phyloP scores from a whole-genome alignment of 1,284 basidiomycete species.

The Cutaneotrichosporon sp. region DNA sequence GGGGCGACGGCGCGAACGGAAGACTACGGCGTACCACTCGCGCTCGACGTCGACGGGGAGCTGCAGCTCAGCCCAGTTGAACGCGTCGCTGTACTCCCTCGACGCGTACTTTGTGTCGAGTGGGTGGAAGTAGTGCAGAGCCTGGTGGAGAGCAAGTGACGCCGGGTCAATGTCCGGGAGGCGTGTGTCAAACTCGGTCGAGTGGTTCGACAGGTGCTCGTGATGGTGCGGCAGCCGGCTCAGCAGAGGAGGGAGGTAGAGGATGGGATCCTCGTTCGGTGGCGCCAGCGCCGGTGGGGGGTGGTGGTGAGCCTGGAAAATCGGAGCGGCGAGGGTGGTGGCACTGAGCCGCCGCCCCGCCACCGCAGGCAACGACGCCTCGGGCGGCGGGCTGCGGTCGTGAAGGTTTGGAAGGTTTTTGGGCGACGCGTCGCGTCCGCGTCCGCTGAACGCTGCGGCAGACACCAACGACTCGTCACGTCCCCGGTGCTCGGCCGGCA shows the following conservation, averaged over 20 bases:
- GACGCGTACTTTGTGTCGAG: conserved; percentile 59
- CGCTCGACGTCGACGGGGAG: conserved; percentile 45
- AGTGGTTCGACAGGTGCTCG: conserved; percentile 12
- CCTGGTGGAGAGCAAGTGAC: conserved; percentile 76
- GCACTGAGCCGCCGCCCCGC: conserved; percentile 13
- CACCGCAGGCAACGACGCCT: conserved; percentile 8
- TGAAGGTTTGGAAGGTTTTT: conserved; percentile 16
- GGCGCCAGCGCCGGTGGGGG: conserved; percentile 55
- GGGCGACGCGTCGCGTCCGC: conserved; percentile 20
- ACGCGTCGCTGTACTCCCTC: conserved; percentile 63
- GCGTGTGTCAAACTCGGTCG: conserved; percentile 59
- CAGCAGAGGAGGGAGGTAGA: conserved; percentile 73
- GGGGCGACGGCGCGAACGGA: conserved; percentile 69
- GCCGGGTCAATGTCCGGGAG: conserved; percentile 76
- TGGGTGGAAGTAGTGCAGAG: conserved; percentile 70
- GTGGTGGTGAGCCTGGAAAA: conserved; percentile 50
- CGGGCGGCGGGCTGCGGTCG: conserved; percentile 9
- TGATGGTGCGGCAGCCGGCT: conserved; percentile 56
- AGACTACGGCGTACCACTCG: conserved; percentile 87
- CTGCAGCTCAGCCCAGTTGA: conserved; percentile 74
- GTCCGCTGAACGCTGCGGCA: neutral
- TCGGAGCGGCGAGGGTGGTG: conserved; percentile 11
- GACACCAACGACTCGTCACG: neutral
- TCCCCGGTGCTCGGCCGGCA: neutral
- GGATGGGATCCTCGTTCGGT: conserved; percentile 53